Evolutionary conservation across 2,329 filamentous ascomycete genomes (phyloP).

Genomic region (Aureobasidium sp.): DNA sequence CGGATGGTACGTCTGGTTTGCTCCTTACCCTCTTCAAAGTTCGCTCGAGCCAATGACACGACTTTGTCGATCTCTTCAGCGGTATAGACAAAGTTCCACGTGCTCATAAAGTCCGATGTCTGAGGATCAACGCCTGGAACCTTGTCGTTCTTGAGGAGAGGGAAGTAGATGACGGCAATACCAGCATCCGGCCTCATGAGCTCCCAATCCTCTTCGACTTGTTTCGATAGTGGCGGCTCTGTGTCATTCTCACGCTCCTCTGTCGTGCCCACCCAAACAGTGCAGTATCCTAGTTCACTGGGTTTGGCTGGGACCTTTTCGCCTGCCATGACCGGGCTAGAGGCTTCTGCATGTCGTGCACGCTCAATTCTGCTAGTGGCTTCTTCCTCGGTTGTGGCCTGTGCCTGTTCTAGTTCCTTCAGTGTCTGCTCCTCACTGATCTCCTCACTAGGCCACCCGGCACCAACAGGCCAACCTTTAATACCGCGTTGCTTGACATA

Average conservation of each 20-base stretch:
- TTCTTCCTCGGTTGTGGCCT: conserved; percentile 51
- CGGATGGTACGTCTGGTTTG: conserved; percentile 70
- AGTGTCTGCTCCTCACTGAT: conserved; percentile 53
- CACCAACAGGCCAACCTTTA: conserved; percentile 88
- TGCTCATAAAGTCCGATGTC: conserved; percentile 77
- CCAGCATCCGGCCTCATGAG: conserved; percentile 72
- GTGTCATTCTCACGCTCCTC: conserved; percentile 56
- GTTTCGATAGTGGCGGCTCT: conserved; percentile 45
- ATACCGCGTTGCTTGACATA: conserved; percentile 85
- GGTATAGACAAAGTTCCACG: conserved; percentile 97
- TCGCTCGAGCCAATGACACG: conserved; percentile 71
- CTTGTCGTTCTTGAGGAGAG: conserved; percentile 73
- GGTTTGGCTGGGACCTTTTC: conserved; percentile 23
- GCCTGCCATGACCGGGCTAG: conserved; percentile 14
- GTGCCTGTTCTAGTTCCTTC: conserved; percentile 58
- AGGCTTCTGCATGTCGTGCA: conserved; percentile 36
- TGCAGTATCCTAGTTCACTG: conserved; percentile 72
- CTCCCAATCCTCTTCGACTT: conserved; percentile 52
- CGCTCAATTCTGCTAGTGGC: conserved; percentile 55
- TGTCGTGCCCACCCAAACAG: conserved; percentile 85
- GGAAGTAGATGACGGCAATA: conserved; percentile 83
- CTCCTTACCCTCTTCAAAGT: conserved; percentile 75
- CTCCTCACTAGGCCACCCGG: conserved; percentile 74
- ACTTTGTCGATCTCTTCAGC: conserved; percentile 83
- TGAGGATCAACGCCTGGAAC: conserved; percentile 76